These are phyloP conservation scores for Cucurbita moschata DNA, from an alignment of 306 rosid genomes.

Conservation along the genomic window DNA sequence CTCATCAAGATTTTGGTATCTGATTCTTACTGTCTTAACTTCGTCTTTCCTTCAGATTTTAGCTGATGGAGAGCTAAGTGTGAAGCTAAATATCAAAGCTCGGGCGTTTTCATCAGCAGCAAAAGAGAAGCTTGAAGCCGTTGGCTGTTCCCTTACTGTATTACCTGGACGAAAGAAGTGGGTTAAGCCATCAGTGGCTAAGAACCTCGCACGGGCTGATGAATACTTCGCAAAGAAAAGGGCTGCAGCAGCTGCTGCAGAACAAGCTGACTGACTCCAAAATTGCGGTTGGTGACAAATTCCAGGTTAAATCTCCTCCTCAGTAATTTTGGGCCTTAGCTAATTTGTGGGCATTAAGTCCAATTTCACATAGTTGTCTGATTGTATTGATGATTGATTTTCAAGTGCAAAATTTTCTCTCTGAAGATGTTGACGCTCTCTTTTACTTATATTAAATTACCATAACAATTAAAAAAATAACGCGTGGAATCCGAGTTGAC, in stretches of 20 bases:
- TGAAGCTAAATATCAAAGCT: slow-evolving; percentile 71
- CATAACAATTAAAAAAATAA: background rate
- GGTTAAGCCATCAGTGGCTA: slow-evolving; percentile 90
- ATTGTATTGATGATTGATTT: background rate
- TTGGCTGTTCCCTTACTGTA: slow-evolving; percentile 66
- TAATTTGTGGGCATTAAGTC: background rate
- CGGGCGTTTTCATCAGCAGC: slow-evolving; percentile 75
- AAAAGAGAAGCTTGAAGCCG: slow-evolving; percentile 76
- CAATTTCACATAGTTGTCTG: background rate
- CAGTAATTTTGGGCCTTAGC: slow-evolving; percentile 1
- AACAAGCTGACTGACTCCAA: slow-evolving; percentile 18
- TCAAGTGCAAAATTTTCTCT: background rate
- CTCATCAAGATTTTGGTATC: background rate
- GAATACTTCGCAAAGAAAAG: slow-evolving; percentile 89
- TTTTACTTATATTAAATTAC: background rate
- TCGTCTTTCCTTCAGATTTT: slow-evolving; percentile 42
- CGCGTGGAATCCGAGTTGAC: background rate
- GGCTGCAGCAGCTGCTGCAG: slow-evolving; percentile 38
- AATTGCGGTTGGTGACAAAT: background rate
- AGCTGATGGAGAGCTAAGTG: slow-evolving; percentile 67
- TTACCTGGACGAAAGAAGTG: slow-evolving; percentile 95
- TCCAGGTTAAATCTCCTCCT: slow-evolving; percentile 8
- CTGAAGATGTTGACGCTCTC: background rate
- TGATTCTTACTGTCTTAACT: background rate
- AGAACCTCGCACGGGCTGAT: slow-evolving; percentile 86